phyloP scores from a whole-genome alignment of 495 filamentous ascomycete genomes.

The Aspergillus saccharolyticus region DNA sequence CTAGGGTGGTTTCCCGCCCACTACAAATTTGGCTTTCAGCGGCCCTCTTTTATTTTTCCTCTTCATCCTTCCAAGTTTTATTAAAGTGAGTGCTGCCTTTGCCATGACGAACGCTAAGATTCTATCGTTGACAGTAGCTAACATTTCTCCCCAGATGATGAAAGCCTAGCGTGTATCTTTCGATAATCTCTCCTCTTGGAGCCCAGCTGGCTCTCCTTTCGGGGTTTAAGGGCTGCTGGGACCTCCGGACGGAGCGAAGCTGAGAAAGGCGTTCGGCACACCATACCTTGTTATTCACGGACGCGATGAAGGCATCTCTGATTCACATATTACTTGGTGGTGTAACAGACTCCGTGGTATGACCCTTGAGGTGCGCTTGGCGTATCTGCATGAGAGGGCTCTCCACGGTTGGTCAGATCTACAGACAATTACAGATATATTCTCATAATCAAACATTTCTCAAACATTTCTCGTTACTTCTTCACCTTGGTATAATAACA shows the following conservation, averaged over 20 bases:
- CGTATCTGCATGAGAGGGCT: conserved; percentile 16
- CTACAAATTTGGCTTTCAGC: conserved; percentile 17
- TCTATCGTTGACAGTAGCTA: too few relatives aligned
- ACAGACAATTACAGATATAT: background rate
- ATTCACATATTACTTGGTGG: conserved; percentile 48
- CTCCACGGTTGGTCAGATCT: background rate
- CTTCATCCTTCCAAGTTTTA: conserved; percentile 98
- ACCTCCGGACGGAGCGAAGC: conserved; percentile 55
- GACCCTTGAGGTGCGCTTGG: conserved; percentile 15
- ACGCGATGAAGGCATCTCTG: conserved; percentile 99
- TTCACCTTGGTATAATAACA: background rate
- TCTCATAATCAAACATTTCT: too few relatives aligned
- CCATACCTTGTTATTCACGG: conserved; percentile 88
- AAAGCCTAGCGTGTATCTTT: conserved; percentile 87
- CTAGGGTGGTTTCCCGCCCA: conserved; percentile 24
- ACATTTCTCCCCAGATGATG: conserved; percentile 75
- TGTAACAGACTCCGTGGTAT: conserved; percentile 20
- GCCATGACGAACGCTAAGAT: too few relatives aligned
- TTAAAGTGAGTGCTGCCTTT: conserved; percentile 62
- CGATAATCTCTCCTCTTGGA: conserved; percentile 60
- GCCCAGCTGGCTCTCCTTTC: conserved; percentile 77
- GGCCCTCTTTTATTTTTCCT: conserved; percentile 46
- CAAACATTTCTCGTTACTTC: background rate
- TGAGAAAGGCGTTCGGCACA: conserved; percentile 99
- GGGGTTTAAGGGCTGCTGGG: conserved; percentile 87